Base-by-base conservation (phyloP, 495 filamentous ascomycete genomes). In the Hypoxylon trugodes region DNA sequence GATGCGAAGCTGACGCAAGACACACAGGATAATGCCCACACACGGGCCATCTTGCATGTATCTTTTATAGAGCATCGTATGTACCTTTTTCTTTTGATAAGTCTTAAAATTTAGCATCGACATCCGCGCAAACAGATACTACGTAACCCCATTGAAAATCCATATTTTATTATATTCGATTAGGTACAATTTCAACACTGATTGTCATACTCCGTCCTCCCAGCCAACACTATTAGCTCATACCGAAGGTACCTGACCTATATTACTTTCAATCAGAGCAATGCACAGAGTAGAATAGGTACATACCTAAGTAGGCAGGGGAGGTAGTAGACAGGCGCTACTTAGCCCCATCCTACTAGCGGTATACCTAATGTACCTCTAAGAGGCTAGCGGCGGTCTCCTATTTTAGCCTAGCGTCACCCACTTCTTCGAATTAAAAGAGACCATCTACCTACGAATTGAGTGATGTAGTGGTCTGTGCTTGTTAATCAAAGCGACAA, bases 401-500 rank as follows among this genome's bases (percentile, higher is more conserved):
- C 46, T 42, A 1, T 53, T 61, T 10, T n/a, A 35, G 47, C 4
- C 35, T 67, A 67, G 64, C 35, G 52, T 7, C 16, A 33, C 19
- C 37, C 58, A 53, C 46, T 45, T n/a, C 24, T 52, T 41, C 16
- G 64, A 67, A 67, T 61, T 61, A 58, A 26, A 55, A 53, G 53
- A 61, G 21, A 41, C 9, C 13, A 53, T 36, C 38, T 35, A 33
- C 45, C 45, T 56, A 36, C 46, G 40, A 53, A 35, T 65, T 59
- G 40, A 55, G 28, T 49, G 40, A 42, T 35, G 0, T 13, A 8
- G 40, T 67, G 64, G 58, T 33, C 64, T 36, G 64, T 62, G 64
- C 57, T 28, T 67, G 64, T 67, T 67, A 67, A 67, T 61, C 33
- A 52, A 58, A 50, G 38, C 46, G 58, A 13, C 43, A 15, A 22